Percentiles rank a stretch among this genome's conserved stretches.
Conservation (phyloP, 1,139 yeast species). For the Zygoascus hellenicus region DNA sequence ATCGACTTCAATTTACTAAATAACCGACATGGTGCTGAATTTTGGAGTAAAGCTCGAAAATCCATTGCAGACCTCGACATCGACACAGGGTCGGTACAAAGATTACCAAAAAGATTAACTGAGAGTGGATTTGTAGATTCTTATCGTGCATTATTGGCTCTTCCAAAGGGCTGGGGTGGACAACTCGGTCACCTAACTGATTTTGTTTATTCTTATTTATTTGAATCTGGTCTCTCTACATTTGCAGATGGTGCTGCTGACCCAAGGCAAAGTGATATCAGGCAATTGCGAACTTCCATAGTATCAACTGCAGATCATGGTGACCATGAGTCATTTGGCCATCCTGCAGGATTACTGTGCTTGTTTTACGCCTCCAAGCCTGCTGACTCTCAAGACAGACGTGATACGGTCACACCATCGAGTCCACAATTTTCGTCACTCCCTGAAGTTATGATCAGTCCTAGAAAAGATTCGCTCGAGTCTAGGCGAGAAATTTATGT, state of each 20-base stretch:
- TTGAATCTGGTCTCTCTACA: conserved; percentile 25
- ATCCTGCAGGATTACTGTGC: conserved; percentile 19
- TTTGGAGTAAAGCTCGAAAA: conserved; percentile 26
- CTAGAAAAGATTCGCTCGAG: not conserved
- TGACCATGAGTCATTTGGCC: not conserved
- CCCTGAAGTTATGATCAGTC: not conserved
- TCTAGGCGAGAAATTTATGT: not conserved
- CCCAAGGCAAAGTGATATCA: conserved; percentile 17
- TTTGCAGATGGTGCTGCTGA: conserved; percentile 26
- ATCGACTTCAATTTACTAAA: conserved; percentile 30
- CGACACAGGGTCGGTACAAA: conserved; percentile 31
- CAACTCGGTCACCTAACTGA: conserved; percentile 31
- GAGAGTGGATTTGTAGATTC: conserved; percentile 33
- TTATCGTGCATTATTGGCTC: conserved; percentile 24
- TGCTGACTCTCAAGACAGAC: not conserved
- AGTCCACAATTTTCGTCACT: too few species aligned
- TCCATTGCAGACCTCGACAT: conserved; percentile 27
- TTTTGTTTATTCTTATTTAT: conserved; percentile 26
- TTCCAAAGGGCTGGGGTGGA: conserved; percentile 35
- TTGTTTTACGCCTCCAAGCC: conserved; percentile 26
- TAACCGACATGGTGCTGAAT: conserved; percentile 20
- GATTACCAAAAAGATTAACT: conserved; percentile 23
- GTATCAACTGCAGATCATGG: conserved; percentile 1
- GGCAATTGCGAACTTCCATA: conserved; percentile 12
- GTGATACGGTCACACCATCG: not conserved